Conservation (phyloP, 1,284 basidiomycete genomes). For the Polyporus tsugae region DNA sequence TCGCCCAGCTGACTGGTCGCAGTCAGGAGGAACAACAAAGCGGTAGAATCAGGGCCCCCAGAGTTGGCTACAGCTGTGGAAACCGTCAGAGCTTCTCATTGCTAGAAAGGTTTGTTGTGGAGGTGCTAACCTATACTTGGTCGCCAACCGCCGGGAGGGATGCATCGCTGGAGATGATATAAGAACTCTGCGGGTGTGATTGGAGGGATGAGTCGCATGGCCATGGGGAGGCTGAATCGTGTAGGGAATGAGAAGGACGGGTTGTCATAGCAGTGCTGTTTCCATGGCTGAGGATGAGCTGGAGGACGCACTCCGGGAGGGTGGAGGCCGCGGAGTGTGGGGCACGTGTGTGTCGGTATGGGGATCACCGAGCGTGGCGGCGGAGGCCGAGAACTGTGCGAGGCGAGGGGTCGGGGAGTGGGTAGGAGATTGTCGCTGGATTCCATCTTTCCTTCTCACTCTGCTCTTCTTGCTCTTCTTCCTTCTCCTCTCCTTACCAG, state of each 20-base stretch:
- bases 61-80: conserved; percentile 74
- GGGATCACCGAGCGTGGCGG: conserved; percentile 10
- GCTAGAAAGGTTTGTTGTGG: neutral
- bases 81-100: conserved; percentile 4
- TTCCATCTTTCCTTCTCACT: conserved; percentile 34
- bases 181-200: conserved; percentile 40
- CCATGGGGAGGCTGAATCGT: neutral
- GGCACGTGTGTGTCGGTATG: conserved; percentile 15
- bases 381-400: conserved; percentile 8
- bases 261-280: conserved; percentile 21
- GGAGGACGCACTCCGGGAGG: conserved; percentile 9
- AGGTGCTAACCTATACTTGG: conserved; percentile 30
- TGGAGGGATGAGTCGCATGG: conserved; percentile 31
- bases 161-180: conserved; percentile 40
- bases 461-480: conserved; percentile 28
- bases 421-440: conserved; percentile 9
- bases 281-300: neutral
- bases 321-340: neutral
- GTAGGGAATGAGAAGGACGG: neutral
- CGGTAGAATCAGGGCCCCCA: conserved; percentile 82
- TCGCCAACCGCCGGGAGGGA: conserved; percentile 42
- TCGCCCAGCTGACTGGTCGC: conserved; percentile 24
- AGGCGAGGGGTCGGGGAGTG: conserved; percentile 1
- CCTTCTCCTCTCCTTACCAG: conserved; percentile 20
- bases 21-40: conserved; percentile 71